Evolutionary conservation across 768 basidiomycete species (phyloP).

Genomic region (Mycena indigotica): DNA sequence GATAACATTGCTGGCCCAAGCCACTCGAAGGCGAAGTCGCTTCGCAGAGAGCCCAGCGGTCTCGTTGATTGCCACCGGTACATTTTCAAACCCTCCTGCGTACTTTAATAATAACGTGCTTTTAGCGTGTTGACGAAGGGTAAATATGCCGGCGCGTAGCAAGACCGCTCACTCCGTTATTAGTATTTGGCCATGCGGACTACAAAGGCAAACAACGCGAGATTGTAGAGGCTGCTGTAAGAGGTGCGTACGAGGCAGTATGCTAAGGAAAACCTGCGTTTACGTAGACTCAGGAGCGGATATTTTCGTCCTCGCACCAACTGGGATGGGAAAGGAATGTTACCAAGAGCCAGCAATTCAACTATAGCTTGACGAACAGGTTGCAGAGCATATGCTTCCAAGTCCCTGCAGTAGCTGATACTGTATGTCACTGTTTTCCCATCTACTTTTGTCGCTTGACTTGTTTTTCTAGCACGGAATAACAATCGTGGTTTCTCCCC

Average conservation of each 20-base stretch:
- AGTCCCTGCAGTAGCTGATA: slow-evolving; percentile 70
- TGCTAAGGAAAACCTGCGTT: not conserved
- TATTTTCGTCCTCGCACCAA: slow-evolving; percentile 81
- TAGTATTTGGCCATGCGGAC: slow-evolving; percentile 68
- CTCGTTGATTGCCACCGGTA: slow-evolving; percentile 24
- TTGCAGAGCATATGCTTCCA: slow-evolving; percentile 82
- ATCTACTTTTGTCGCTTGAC: too few species aligned
- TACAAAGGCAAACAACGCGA: slow-evolving; percentile 82
- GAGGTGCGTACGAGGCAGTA: slow-evolving; percentile 42
- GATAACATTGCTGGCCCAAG: slow-evolving; percentile 15
- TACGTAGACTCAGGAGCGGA: slow-evolving; percentile 52
- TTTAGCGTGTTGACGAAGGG: slow-evolving; percentile 12
- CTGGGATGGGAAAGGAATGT: slow-evolving; percentile 84
- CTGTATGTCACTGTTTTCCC: slow-evolving; percentile 37
- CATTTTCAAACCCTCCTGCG: not conserved
- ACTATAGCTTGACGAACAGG: not conserved
- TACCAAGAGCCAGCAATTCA: not conserved
- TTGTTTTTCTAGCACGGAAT: slow-evolving; percentile 54
- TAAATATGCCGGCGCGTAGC: not conserved
- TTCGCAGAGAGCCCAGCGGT: slow-evolving; percentile 18
- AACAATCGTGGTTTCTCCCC: slow-evolving; percentile 75
- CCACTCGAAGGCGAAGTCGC: slow-evolving; percentile 15
- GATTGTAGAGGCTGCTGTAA: slow-evolving; percentile 70
- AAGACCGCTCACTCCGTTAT: not conserved
- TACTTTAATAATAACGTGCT: not conserved